A percentile compares a stretch with the other conserved stretches of the same genome.
These are phyloP conservation scores for Calonectria pauciramosa DNA, from an alignment of 2,329 filamentous ascomycete species.

Conservation along the genomic window DNA sequence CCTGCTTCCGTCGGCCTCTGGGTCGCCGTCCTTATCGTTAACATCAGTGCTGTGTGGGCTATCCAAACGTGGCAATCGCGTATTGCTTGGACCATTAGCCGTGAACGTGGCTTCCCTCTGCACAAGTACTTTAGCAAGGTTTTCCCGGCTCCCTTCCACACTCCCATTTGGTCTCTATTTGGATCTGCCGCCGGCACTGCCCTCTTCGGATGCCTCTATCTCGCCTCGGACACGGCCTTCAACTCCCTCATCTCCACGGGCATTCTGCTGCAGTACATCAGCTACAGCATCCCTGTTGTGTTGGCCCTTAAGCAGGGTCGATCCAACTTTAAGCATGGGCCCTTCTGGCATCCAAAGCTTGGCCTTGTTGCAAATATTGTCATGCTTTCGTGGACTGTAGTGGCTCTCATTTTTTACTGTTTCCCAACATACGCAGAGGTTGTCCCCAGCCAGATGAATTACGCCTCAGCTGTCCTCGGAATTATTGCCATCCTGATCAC, in stretches of 20 bases:
- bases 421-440: conserved; percentile 44
- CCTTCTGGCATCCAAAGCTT: conserved; percentile 45
- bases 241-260: conserved; percentile 45
- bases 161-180: conserved; percentile 43
- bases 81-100: conserved; percentile 47
- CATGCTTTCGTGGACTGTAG: conserved; percentile 41
- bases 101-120: conserved; percentile 43
- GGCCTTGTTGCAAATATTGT: conserved; percentile 42
- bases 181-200: conserved; percentile 41
- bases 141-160: conserved; percentile 38
- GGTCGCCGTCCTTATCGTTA: conserved; percentile 40
- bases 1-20: conserved; percentile 41
- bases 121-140: conserved; percentile 41
- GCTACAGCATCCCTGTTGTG: conserved; percentile 45
- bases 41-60: conserved; percentile 42
- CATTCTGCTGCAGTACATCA: conserved; percentile 44
- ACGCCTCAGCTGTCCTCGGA: conserved; percentile 40
- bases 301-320: conserved; percentile 40
- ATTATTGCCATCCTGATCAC: conserved; percentile 30
- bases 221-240: conserved; percentile 45
- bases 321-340: conserved; percentile 43
- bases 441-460: conserved; percentile 42
- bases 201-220: conserved; percentile 46
- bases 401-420: conserved; percentile 45
- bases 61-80: conserved; percentile 49